Conservation (phyloP, 768 basidiomycete species). For the Suillus ampliporus region DNA sequence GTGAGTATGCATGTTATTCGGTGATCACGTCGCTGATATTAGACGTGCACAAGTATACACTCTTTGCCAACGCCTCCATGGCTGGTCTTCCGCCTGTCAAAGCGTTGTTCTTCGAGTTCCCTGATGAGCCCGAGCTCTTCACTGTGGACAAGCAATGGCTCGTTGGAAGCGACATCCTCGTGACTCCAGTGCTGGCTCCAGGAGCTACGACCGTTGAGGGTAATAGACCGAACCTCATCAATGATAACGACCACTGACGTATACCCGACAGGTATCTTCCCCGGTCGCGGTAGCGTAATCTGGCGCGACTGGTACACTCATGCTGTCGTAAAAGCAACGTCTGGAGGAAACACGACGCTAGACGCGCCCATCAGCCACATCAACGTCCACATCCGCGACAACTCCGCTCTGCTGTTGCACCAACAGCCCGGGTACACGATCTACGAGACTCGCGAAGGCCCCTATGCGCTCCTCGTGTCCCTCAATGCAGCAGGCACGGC, state of each 20-base stretch:
- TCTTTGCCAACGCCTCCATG: constrained; percentile 71
- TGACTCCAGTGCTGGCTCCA: constrained; percentile 76
- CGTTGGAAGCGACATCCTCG: constrained; percentile 70
- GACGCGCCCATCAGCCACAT: constrained; percentile 76
- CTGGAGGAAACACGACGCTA: constrained; percentile 53
- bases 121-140: constrained; percentile 68
- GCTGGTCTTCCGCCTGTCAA: constrained; percentile 73
- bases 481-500: constrained; percentile 54
- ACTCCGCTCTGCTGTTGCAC: constrained; percentile 68
- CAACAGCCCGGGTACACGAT: constrained; percentile 68
- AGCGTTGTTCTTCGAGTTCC: constrained; percentile 82
- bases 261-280: constrained; percentile 58
- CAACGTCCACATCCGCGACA: constrained; percentile 76
- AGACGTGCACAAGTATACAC: constrained; percentile 59
- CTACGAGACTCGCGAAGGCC: constrained; percentile 64
- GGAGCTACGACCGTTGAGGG: constrained; percentile 73
- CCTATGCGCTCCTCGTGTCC: constrained; percentile 67
- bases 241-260: not conserved
- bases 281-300: constrained; percentile 58
- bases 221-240: constrained; percentile 29
- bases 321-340: constrained; percentile 49
- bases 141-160: constrained; percentile 72
- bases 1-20: constrained; percentile 41
- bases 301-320: constrained; percentile 84
- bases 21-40: not conserved